Base-by-base conservation (phyloP, 2,329 filamentous ascomycete genomes). In the Capronia coronata region DNA sequence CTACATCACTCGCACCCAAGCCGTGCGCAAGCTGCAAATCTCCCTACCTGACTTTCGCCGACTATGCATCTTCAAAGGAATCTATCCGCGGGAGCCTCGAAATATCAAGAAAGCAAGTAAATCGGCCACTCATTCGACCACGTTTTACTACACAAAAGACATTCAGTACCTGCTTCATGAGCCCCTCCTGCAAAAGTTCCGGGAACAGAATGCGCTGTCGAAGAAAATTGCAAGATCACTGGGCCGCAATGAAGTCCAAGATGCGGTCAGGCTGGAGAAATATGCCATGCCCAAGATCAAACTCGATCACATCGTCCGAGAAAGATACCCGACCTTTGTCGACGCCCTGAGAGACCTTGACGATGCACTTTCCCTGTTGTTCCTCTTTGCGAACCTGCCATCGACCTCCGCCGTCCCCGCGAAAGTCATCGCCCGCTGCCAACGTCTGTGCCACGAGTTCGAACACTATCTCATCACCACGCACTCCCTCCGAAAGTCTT, bases 31-130 rank as follows among this genome's bases (percentile, higher is more conserved):
- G 75, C 83, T 98, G 56, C 93, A 98, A 73, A 86, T 98, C 71
- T 95, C 87, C 64, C 81, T 98, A 49, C 89, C 90, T 60, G 93
- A 98, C 73, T 98, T 98, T 74, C 84, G 93, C 72, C 86, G 94
- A 73, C 79, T 98, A 67, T 98, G 93, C 75, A 98, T 98, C 70
- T 98, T 95, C 84, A 97, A 97, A 76, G 93, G 90, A 63, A 97
- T 98, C 68, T 98, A 96, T 72, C 93, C 93, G 59, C 86, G 93
- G 64, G 93, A 98, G 75, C 93, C 93, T 57, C 82, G 93, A 65
- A 95, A 86, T 75, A 91, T 89, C 76, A 96, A 94, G 76, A 96
- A 96, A 79, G 93, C 87, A 35, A 87, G 86, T 66, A 95, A 94
- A 71, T 88, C 87, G 52, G 82, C 89, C 21, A 95, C 87, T 29